These are phyloP conservation scores for Pythium coloratum DNA, from an alignment of 352 stramenopile genomes.

Conservation along the genomic window DNA sequence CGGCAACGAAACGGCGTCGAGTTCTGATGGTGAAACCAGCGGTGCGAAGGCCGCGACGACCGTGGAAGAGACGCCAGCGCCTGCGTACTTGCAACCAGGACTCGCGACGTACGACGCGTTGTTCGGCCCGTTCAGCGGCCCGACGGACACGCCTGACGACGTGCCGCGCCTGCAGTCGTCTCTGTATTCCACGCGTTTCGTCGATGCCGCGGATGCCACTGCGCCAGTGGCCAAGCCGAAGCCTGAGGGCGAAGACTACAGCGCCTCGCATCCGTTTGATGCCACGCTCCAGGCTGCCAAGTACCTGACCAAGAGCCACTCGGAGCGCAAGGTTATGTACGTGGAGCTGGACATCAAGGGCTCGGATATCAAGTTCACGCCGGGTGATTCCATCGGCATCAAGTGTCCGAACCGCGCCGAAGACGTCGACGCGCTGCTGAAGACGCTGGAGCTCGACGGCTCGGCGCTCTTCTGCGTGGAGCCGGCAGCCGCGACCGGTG, in stretches of 20 bases:
- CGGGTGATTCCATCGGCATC: conserved; percentile 86
- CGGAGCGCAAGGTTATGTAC: conserved; percentile 59
- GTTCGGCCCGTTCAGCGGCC: conserved; percentile 42
- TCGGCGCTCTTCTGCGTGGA: conserved; percentile 39
- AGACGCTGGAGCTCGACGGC: conserved; percentile 45
- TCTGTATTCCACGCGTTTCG: conserved; percentile 45
- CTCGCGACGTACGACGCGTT: conserved; percentile 60
- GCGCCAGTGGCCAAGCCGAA: not conserved
- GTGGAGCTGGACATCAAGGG: conserved; percentile 47
- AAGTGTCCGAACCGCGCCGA: conserved; percentile 75
- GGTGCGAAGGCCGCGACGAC: not conserved
- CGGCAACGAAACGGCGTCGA: conserved; percentile 31
- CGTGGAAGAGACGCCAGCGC: not conserved
- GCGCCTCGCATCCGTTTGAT: conserved; percentile 48
- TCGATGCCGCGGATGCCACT: conserved; percentile 23
- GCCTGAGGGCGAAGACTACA: conserved; percentile 35
- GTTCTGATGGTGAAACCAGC: conserved; percentile 20
- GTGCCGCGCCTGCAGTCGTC: conserved; percentile 57
- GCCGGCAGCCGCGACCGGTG: conserved; percentile 19
- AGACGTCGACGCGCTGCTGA: conserved; percentile 69
- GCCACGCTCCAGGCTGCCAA: conserved; percentile 42
- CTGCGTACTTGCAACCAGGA: conserved; percentile 35
- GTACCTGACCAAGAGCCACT: conserved; percentile 49
- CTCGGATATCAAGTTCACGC: conserved; percentile 63
- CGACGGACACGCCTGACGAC: conserved; percentile 44